Percentiles rank a stretch among this genome's conserved stretches.
phyloP scores from a whole-genome alignment of 805 yeast genomes.

The Kazachstania kunashirensis region DNA sequence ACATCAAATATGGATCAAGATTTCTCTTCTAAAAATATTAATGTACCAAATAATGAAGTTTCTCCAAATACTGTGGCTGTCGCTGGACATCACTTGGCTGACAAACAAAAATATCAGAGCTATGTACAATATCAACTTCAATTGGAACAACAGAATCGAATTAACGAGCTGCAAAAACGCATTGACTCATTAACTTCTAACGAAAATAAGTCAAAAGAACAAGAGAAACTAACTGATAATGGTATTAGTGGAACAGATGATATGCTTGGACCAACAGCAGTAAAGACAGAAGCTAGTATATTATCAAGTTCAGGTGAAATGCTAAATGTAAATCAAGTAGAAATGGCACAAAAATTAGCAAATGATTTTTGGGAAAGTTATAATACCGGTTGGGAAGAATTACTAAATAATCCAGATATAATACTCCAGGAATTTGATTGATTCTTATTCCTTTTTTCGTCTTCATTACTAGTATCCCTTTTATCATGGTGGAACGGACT shows the following conservation, averaged over 20 bases:
- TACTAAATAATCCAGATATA: constrained; percentile 7
- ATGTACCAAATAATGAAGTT: too few relatives aligned
- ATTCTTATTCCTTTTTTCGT: too few relatives aligned
- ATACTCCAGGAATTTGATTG: constrained; percentile 2
- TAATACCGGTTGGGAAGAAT: constrained; percentile 16
- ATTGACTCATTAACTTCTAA: neutral
- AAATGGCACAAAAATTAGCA: constrained; percentile 11
- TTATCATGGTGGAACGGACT: too few relatives aligned
- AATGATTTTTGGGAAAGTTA: constrained; percentile 21
- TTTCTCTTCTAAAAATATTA: too few relatives aligned
- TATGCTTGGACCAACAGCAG: too few relatives aligned
- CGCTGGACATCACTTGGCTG: neutral
- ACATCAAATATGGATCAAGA: too few relatives aligned
- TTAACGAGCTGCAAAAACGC: neutral
- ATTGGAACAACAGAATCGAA: constrained; percentile 1
- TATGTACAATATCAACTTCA: constrained; percentile 1
- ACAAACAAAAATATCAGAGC: neutral
- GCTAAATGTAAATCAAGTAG: constrained; percentile 2
- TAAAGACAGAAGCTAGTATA: neutral
- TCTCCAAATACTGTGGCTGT: too few relatives aligned
- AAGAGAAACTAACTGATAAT: neutral
- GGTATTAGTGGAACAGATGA: neutral
- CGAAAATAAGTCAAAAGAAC: neutral
- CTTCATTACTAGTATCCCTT: too few relatives aligned
- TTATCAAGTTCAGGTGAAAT: neutral